A percentile compares a stretch with the other conserved stretches of the same genome.
phyloP scores from a whole-genome alignment of 306 rosid genomes.

The Lathyrus tuberosus region DNA sequence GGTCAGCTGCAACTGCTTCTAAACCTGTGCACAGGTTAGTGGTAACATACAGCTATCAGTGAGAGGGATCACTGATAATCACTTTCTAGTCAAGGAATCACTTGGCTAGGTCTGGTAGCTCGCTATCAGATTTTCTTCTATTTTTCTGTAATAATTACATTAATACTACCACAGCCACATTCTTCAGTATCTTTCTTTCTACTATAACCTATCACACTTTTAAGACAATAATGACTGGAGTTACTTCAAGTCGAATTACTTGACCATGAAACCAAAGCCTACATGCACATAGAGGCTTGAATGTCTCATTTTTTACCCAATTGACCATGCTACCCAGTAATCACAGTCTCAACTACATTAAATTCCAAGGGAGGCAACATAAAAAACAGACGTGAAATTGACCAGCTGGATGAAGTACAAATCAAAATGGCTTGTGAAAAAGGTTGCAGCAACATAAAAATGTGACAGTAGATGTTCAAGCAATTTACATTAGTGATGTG shows the following conservation, averaged over 20 bases:
- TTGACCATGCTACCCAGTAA: slow-evolving; percentile 9
- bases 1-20: too few relatives aligned
- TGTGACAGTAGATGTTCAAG: slow-evolving; percentile 11
- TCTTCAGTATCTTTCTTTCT: slow-evolving; percentile 1
- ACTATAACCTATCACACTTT: background rate
- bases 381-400: slow-evolving; percentile 13
- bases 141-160: background rate
- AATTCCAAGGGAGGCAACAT: slow-evolving; percentile 5
- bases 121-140: background rate
- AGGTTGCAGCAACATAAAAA: slow-evolving; percentile 26
- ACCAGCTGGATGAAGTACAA: slow-evolving; percentile 24
- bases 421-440: background rate
- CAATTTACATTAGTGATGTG: background rate
- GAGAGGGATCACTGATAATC: background rate
- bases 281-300: slow-evolving; percentile 10
- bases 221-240: background rate
- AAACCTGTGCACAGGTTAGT: too few relatives aligned
- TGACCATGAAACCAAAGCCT: slow-evolving; percentile 12
- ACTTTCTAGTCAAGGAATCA: background rate
- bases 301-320: slow-evolving; percentile 12
- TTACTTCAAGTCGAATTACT: slow-evolving; percentile 4
- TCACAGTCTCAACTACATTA: slow-evolving; percentile 8
- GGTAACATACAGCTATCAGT: too few relatives aligned
- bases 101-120: background rate
- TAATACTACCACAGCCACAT: background rate